Conservation (phyloP, 2,329 filamentous ascomycete species). For the Pseudogymnoascus sp. region DNA sequence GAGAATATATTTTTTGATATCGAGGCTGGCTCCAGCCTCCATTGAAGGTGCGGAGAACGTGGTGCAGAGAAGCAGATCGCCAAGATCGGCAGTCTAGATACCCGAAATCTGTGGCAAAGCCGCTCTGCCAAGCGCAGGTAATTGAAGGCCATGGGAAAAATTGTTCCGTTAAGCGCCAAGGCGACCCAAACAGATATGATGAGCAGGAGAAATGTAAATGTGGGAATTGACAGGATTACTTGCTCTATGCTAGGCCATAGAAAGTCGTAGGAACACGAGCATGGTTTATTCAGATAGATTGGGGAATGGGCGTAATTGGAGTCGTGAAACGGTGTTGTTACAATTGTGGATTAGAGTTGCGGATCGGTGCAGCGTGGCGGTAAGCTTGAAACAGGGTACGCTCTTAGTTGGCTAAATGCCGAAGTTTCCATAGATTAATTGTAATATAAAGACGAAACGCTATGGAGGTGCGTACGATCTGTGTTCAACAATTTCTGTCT, state of each 20-base stretch:
- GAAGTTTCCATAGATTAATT: neutral
- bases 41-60: neutral
- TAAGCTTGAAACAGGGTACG: neutral
- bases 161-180: neutral
- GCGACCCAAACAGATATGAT: neutral
- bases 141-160: constrained; percentile 1
- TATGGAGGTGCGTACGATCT: neutral
- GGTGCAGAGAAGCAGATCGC: neutral
- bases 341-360: constrained; percentile 8
- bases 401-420: neutral
- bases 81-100: constrained; percentile 1
- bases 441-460: constrained; percentile 2
- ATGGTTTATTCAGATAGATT: neutral
- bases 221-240: neutral
- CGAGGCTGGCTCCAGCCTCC: neutral
- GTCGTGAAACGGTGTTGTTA: constrained; percentile 1
- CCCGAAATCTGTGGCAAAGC: neutral
- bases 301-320: neutral
- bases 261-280: neutral
- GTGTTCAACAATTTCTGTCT: neutral
- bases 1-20: constrained; percentile 6
- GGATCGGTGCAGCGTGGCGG: neutral
- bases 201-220: constrained; percentile 2
- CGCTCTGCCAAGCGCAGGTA: neutral
- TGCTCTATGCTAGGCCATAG: neutral